Conservation (phyloP, 495 filamentous ascomycete species). For the Tuber borchii region DNA sequence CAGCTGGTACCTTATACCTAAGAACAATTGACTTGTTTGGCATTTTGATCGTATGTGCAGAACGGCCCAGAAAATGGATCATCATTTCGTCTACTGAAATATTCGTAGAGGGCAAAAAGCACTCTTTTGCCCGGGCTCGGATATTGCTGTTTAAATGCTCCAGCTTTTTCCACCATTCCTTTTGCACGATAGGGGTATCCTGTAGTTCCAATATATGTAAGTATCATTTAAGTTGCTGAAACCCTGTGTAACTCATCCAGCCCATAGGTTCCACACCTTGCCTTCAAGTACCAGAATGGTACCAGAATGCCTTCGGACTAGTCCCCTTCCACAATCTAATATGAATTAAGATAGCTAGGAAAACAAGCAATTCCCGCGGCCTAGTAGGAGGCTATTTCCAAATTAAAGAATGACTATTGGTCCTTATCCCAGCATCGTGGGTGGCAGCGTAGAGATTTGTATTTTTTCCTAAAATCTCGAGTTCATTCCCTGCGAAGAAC, state of each 20-base stretch:
- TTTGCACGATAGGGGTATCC: not conserved
- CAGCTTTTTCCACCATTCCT: slow-evolving; percentile 4
- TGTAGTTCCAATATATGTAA: slow-evolving; percentile 6
- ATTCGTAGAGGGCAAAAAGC: slow-evolving; percentile 10
- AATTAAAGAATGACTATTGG: not conserved
- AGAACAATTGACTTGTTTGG: slow-evolving; percentile 16
- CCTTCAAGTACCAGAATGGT: not conserved
- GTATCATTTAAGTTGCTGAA: slow-evolving; percentile 9
- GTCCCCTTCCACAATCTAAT: not conserved
- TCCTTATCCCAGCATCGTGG: not conserved
- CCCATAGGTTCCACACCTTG: not conserved
- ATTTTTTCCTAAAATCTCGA: not conserved
- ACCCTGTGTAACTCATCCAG: not conserved
- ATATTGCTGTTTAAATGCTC: slow-evolving; percentile 11
- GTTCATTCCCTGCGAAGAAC: not conserved
- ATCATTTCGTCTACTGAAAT: slow-evolving; percentile 14
- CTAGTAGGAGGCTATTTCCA: not conserved
- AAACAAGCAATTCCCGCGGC: not conserved
- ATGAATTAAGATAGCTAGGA: not conserved
- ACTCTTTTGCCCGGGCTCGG: not conserved
- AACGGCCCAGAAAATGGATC: slow-evolving; percentile 11
- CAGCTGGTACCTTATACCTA: slow-evolving; percentile 16
- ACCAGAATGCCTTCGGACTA: not conserved
- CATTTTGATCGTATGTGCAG: slow-evolving; percentile 18
- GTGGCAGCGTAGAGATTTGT: not conserved